Conservation (phyloP, 345 rosid species). For the Fremontodendron californicum region DNA sequence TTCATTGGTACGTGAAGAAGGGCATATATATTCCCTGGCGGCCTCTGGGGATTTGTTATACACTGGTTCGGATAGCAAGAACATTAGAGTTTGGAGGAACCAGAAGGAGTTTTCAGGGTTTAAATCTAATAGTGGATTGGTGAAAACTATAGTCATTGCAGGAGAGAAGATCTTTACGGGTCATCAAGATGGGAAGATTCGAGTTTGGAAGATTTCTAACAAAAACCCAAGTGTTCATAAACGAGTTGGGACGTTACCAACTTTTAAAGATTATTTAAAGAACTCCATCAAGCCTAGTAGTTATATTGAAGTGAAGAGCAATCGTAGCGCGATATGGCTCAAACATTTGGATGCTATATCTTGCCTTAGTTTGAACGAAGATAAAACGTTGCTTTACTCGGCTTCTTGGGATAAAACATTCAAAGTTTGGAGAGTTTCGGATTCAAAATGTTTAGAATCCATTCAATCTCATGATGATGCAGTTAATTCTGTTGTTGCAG, state of each 20-base stretch:
- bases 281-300: slow-evolving; percentile 59
- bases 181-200: slow-evolving; percentile 91
- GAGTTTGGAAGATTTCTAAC: slow-evolving; percentile 67
- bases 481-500: slow-evolving; percentile 60
- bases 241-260: slow-evolving; percentile 69
- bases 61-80: slow-evolving; percentile 88
- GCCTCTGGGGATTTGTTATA: slow-evolving; percentile 61
- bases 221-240: slow-evolving; percentile 44
- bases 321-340: slow-evolving; percentile 44
- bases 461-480: slow-evolving; percentile 79
- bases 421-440: slow-evolving; percentile 71
- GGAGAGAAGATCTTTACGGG: slow-evolving; percentile 68
- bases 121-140: slow-evolving; percentile 80
- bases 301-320: slow-evolving; percentile 49
- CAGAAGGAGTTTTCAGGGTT: slow-evolving; percentile 76
- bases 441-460: slow-evolving; percentile 72
- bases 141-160: slow-evolving; percentile 70
- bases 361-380: slow-evolving; percentile 70
- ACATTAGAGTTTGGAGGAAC: slow-evolving; percentile 84
- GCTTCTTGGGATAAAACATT: slow-evolving; percentile 90
- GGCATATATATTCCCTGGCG: slow-evolving; percentile 83
- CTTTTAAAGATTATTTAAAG: slow-evolving; percentile 50
- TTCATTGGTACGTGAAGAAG: slow-evolving; percentile 80
- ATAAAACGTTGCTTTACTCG: slow-evolving; percentile 50
- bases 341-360: slow-evolving; percentile 84